These are phyloP conservation scores for Trametes sanguinea DNA, from an alignment of 768 basidiomycete genomes.

Conservation along the genomic window DNA sequence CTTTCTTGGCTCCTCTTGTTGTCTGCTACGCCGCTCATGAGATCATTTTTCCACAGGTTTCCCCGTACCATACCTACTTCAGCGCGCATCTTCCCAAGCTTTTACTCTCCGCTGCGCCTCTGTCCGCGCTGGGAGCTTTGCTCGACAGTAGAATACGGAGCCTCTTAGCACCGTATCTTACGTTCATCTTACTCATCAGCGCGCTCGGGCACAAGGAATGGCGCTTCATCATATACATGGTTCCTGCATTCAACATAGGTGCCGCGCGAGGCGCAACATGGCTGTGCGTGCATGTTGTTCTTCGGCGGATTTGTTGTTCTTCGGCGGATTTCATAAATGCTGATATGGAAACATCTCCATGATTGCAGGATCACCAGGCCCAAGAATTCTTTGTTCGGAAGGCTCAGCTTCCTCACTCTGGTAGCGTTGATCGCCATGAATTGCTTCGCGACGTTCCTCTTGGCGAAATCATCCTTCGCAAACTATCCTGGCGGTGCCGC, in stretches of 20 bases:
- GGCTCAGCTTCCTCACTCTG: conserved; percentile 47
- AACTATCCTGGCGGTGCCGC: conserved; percentile 94
- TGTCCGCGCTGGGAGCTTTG: conserved; percentile 55
- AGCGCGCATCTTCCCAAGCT: conserved; percentile 74
- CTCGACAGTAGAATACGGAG: conserved; percentile 51
- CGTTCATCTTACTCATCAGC: conserved; percentile 68
- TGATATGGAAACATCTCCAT: not conserved
- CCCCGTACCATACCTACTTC: conserved; percentile 70
- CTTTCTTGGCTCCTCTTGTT: not conserved
- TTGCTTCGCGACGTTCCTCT: conserved; percentile 49
- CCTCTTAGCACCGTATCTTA: conserved; percentile 52
- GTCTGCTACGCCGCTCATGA: not conserved
- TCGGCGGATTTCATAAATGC: not conserved
- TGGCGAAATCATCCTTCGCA: conserved; percentile 56
- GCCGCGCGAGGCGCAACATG: conserved; percentile 66
- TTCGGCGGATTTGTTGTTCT: not conserved
- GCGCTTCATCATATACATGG: conserved; percentile 90
- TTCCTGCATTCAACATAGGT: conserved; percentile 79
- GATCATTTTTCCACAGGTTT: conserved; percentile 48
- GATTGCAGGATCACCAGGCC: conserved; percentile 45
- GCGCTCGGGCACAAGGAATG: conserved; percentile 92
- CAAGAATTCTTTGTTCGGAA: conserved; percentile 50
- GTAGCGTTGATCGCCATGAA: conserved; percentile 57
- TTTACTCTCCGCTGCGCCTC: conserved; percentile 61
- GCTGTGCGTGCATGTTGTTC: conserved; percentile 53